A percentile compares a stretch with the other conserved stretches of the same genome.
These are phyloP conservation scores for Pichia sp. DNA, from an alignment of 1,139 yeast species.

Conservation along the genomic window DNA sequence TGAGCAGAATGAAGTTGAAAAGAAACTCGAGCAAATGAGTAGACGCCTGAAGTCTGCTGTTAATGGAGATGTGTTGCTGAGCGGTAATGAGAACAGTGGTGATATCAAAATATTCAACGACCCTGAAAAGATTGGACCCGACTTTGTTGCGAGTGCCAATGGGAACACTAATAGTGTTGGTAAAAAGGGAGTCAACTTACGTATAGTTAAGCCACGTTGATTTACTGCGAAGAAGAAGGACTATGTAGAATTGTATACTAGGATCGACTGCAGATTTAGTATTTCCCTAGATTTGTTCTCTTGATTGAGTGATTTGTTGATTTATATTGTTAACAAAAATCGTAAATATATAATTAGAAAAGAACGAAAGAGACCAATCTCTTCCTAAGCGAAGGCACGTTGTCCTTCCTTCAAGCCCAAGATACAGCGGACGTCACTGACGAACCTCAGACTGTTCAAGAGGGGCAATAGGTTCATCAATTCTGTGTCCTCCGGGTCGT, in stretches of 20 bases:
- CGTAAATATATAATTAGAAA: not conserved
- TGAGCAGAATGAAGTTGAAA: constrained; percentile 12
- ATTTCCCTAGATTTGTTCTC: not conserved
- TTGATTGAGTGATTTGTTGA: not conserved
- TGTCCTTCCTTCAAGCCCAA: constrained; percentile 78
- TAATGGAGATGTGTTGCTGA: not conserved
- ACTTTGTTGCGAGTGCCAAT: not conserved
- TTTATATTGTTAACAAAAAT: not conserved
- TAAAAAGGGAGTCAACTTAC: constrained; percentile 12
- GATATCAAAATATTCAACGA: constrained; percentile 4
- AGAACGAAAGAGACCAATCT: constrained; percentile 1
- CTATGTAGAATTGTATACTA: not conserved
- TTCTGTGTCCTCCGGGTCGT: constrained; percentile 85
- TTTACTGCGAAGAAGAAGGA: not conserved
- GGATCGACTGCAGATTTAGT: not conserved
- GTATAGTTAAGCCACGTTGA: constrained; percentile 7
- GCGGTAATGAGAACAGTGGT: not conserved
- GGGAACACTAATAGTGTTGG: not conserved
- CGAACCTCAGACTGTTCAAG: constrained; percentile 69
- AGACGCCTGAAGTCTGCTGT: constrained; percentile 1
- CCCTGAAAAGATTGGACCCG: not conserved
- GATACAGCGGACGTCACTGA: constrained; percentile 82
- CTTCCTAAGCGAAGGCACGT: constrained; percentile 42
- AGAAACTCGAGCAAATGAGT: constrained; percentile 6
- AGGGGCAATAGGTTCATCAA: constrained; percentile 76